phyloP scores from a whole-genome alignment of 1,284 basidiomycete genomes.

The Hemileia vastatrix region DNA sequence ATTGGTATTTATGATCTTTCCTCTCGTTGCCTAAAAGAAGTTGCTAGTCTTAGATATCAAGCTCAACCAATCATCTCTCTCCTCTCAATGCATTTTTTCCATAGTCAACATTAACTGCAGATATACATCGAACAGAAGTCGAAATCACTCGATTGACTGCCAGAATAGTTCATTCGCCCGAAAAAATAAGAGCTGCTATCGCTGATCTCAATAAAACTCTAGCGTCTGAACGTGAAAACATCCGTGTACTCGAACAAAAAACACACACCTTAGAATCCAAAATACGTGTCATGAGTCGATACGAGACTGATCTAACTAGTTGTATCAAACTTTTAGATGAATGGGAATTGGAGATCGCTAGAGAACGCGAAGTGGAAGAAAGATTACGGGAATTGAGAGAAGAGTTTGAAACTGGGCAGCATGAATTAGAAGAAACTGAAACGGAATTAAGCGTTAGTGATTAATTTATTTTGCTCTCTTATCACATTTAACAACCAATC shows the following conservation, averaged over 20 bases:
- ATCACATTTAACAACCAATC: background rate
- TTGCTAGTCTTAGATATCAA: too few relatives aligned
- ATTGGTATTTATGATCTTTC: background rate
- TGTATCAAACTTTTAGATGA: slow-evolving; percentile 31
- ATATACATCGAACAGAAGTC: background rate
- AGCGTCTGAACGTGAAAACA: background rate
- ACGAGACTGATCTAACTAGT: slow-evolving; percentile 24
- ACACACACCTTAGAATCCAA: slow-evolving; percentile 5
- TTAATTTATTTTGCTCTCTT: background rate
- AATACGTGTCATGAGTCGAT: slow-evolving; percentile 4
- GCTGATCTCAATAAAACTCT: slow-evolving; percentile 6
- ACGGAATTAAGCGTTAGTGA: slow-evolving; percentile 15
- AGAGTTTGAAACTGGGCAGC: slow-evolving; percentile 23
- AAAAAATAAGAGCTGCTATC: slow-evolving; percentile 12
- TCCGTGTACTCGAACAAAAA: slow-evolving; percentile 9
- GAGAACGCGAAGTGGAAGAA: slow-evolving; percentile 24
- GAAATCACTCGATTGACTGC: slow-evolving; percentile 12
- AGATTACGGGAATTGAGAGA: slow-evolving; percentile 25
- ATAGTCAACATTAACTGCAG: background rate
- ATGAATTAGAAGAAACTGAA: slow-evolving; percentile 27
- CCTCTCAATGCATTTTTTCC: background rate
- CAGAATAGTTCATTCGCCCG: slow-evolving; percentile 10
- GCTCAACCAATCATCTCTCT: too few relatives aligned
- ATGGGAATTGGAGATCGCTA: slow-evolving; percentile 28
- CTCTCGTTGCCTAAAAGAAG: background rate